Conservation (phyloP, 208 protist species). For the Leishmania amazonensis region DNA sequence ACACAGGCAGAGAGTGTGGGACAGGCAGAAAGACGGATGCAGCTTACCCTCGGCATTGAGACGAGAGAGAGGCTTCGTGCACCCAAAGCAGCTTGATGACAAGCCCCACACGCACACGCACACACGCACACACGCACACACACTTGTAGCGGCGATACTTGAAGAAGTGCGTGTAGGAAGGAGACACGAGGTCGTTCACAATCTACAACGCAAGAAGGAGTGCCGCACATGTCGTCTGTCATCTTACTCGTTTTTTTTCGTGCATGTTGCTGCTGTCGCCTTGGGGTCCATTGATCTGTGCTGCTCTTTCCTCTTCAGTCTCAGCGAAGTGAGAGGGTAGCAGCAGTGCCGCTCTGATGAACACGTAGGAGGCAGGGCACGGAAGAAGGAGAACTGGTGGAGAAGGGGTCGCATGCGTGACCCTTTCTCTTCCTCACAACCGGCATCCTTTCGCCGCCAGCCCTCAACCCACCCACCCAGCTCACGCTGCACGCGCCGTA, state of each 20-base stretch:
- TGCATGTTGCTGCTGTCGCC: not conserved
- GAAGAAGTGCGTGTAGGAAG: not conserved
- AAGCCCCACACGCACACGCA: not conserved
- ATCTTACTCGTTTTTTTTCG: not conserved
- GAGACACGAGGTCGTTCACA: not conserved
- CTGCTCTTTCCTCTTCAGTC: not conserved
- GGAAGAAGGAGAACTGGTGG: not conserved
- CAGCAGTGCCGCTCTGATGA: not conserved
- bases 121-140: not conserved
- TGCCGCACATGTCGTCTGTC: not conserved
- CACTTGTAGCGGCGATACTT: not conserved
- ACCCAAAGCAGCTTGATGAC: not conserved
- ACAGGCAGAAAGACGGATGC: not conserved
- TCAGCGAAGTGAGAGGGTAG: not conserved
- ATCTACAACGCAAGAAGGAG: not conserved
- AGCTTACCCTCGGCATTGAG: not conserved
- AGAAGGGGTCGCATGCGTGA: not conserved
- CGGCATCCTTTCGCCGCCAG: not conserved
- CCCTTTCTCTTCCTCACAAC: not conserved
- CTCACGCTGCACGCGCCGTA: not conserved
- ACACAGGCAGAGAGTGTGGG: not conserved
- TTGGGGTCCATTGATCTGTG: not conserved
- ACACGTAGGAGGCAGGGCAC: not conserved
- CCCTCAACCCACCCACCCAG: not conserved
- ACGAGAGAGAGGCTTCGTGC: not conserved